phyloP scores from a whole-genome alignment of 495 filamentous ascomycete species.

The Xylaria scruposa region DNA sequence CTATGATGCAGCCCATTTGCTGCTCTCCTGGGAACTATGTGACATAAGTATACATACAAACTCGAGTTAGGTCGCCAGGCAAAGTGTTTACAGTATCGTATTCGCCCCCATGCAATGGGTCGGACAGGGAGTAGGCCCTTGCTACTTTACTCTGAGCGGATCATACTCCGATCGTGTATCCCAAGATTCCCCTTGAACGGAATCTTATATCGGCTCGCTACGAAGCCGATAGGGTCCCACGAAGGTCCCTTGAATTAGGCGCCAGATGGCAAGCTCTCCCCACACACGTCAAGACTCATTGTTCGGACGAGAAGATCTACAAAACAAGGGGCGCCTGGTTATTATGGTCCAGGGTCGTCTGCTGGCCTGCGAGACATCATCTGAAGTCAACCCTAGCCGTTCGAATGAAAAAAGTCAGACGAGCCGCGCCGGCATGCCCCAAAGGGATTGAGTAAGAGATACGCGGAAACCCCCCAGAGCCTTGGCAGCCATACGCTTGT shows the following conservation, averaged over 20 bases:
- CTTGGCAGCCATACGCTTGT: conserved; percentile 9
- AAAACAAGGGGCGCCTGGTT: conserved; percentile 25
- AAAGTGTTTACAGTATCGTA: background rate
- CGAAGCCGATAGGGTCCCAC: conserved; percentile 17
- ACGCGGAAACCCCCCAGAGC: background rate
- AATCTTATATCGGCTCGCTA: conserved; percentile 27
- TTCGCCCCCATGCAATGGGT: conserved; percentile 6
- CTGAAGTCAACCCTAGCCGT: conserved; percentile 22
- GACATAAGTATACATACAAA: background rate
- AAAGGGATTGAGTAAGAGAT: conserved; percentile 30
- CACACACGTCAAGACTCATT: conserved; percentile 34
- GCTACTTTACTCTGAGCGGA: conserved; percentile 2
- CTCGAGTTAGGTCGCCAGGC: background rate
- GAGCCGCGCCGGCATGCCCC: conserved; percentile 29
- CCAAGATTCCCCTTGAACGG: conserved; percentile 25
- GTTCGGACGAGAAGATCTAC: conserved; percentile 41
- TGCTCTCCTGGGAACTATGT: too few relatives aligned
- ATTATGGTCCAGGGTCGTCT: conserved; percentile 10
- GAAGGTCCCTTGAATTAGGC: conserved; percentile 27
- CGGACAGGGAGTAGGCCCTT: conserved; percentile 8
- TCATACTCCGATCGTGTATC: conserved; percentile 13
- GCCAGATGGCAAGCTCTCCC: conserved; percentile 28
- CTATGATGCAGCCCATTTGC: background rate
- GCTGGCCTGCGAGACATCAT: conserved; percentile 28
- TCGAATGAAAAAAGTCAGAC: conserved; percentile 16